Evolutionary conservation across 2,329 filamentous ascomycete genomes (phyloP).

Genomic region (Fusarium sp.): DNA sequence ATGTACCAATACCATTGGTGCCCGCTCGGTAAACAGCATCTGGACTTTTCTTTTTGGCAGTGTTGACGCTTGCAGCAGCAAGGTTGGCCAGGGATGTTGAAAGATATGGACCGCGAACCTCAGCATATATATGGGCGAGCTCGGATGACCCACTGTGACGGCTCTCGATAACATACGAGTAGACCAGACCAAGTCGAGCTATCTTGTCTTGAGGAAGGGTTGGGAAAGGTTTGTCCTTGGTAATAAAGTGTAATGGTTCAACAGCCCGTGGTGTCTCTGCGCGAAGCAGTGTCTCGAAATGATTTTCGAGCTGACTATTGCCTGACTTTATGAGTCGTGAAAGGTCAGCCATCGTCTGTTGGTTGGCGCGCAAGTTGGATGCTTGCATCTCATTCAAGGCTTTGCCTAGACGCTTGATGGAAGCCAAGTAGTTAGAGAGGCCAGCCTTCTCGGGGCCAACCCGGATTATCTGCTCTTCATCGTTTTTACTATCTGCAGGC

Average conservation of each 20-base stretch:
- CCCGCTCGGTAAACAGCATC: slow-evolving; percentile 89
- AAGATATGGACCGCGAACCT: slow-evolving; percentile 89
- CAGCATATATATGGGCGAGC: slow-evolving; percentile 83
- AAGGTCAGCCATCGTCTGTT: slow-evolving; percentile 86
- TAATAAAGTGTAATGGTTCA: slow-evolving; percentile 92
- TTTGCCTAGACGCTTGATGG: slow-evolving; percentile 88
- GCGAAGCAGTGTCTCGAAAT: slow-evolving; percentile 82
- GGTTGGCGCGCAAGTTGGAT: slow-evolving; percentile 93
- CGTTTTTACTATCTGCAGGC: slow-evolving; percentile 91
- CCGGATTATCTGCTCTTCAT: slow-evolving; percentile 92
- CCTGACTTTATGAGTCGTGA: slow-evolving; percentile 82
- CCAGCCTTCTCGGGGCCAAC: slow-evolving; percentile 87
- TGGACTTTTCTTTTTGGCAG: slow-evolving; percentile 82
- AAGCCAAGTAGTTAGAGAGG: slow-evolving; percentile 86
- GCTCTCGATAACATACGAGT: slow-evolving; percentile 77
- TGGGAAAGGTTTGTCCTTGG: slow-evolving; percentile 89
- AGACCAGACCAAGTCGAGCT: slow-evolving; percentile 82
- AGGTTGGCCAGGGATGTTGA: slow-evolving; percentile 85
- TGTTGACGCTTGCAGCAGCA: slow-evolving; percentile 86
- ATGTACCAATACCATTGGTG: slow-evolving; percentile 91
- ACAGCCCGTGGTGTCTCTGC: slow-evolving; percentile 83
- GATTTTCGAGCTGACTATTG: slow-evolving; percentile 83
- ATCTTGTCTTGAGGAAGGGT: slow-evolving; percentile 81
- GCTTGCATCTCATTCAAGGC: slow-evolving; percentile 86
- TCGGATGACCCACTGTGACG: slow-evolving; percentile 68